Conservation (phyloP, 2,329 filamentous ascomycete species). For the Penicillium brasilianum region DNA sequence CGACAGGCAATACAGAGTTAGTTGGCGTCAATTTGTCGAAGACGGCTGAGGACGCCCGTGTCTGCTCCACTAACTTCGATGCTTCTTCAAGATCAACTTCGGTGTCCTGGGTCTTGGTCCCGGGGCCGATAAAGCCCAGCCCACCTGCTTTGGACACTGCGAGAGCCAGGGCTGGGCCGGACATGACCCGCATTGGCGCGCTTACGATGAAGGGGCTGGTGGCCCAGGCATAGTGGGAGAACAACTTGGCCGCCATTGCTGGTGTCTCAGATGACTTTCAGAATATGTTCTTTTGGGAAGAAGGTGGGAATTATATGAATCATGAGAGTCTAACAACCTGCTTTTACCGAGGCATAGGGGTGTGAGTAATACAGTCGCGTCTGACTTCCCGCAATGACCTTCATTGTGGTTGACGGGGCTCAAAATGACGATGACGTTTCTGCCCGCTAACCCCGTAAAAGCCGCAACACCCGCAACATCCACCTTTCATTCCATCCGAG, state of each 20-base stretch:
- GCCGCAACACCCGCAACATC: conserved; percentile 14
- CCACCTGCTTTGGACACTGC: conserved; percentile 64
- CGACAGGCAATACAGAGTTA: conserved; percentile 41
- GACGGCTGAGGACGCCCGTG: conserved; percentile 4
- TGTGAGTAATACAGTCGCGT: background rate
- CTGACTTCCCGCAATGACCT: background rate
- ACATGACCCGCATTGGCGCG: conserved; percentile 74
- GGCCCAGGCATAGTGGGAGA: conserved; percentile 63
- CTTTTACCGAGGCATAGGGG: background rate
- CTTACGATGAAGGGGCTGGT: conserved; percentile 63
- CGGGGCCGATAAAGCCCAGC: conserved; percentile 63
- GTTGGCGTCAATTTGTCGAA: conserved; percentile 12
- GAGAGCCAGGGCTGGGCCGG: conserved; percentile 62
- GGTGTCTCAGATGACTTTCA: background rate
- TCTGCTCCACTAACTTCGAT: conserved; percentile 29
- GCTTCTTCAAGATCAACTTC: conserved; percentile 41
- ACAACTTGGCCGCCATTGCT: conserved; percentile 25
- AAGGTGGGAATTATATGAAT: background rate
- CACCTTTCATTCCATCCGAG: background rate
- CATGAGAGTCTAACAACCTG: background rate
- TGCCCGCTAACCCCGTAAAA: conserved; percentile 2
- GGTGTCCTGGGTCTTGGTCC: conserved; percentile 50
- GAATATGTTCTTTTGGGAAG: background rate
- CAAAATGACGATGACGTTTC: background rate
- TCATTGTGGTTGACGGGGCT: background rate